phyloP scores from a whole-genome alignment of 2,329 filamentous ascomycete species.

The Leptodontidium sp. region DNA sequence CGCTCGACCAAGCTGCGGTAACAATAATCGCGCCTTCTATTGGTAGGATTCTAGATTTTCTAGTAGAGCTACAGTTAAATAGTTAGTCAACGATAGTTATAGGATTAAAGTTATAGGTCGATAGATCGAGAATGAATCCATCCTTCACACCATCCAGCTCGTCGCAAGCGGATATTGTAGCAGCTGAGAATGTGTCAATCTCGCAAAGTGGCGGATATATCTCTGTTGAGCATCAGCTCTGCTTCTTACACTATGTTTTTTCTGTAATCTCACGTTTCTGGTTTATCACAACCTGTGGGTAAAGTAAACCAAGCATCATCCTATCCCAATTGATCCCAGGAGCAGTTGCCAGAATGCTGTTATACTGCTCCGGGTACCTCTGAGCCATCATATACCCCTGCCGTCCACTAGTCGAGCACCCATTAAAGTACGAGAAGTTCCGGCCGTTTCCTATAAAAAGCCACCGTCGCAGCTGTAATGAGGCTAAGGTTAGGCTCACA shows the following conservation, averaged over 20 bases:
- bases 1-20: neutral
- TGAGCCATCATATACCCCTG: conserved; percentile 51
- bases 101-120: conserved; percentile 1
- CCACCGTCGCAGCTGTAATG: conserved; percentile 40
- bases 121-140: conserved; percentile 8
- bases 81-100: neutral
- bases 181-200: conserved; percentile 2
- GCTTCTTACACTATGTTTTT: neutral
- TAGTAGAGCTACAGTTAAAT: conserved; percentile 11
- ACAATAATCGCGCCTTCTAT: neutral
- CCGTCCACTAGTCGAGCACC: conserved; percentile 50
- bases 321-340: conserved; percentile 49
- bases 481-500: too few species aligned
- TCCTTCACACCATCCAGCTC: conserved; percentile 1
- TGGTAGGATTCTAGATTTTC: neutral
- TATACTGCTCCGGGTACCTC: conserved; percentile 48
- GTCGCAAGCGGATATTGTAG: conserved; percentile 13
- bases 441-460: conserved; percentile 47
- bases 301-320: conserved; percentile 22
- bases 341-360: conserved; percentile 51
- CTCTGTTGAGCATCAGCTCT: neutral
- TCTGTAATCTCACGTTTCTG: neutral
- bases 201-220: conserved; percentile 6
- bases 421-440: conserved; percentile 49
- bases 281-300: conserved; percentile 34